A percentile compares a stretch with the other conserved stretches of the same genome.
Evolutionary conservation across 108 stramenopile genomes (phyloP).

Genomic region (Asterionellopsis glacialis): DNA sequence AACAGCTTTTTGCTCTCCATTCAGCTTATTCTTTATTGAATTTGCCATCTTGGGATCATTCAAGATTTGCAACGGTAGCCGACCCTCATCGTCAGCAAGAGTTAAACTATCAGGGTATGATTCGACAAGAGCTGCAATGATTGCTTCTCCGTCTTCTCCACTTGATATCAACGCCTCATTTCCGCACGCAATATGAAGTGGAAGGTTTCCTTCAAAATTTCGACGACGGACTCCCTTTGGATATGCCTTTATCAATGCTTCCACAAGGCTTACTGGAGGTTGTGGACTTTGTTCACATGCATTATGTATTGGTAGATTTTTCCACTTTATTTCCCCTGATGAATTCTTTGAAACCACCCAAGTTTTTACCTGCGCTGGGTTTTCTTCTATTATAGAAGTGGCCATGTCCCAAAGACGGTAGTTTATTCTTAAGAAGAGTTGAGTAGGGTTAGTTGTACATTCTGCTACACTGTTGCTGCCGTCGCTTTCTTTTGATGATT

Average conservation of each 20-base stretch:
- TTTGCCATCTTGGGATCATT: neutral
- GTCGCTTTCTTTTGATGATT: neutral
- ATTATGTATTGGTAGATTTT: constrained; percentile 4
- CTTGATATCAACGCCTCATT: constrained; percentile 1
- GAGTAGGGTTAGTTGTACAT: neutral
- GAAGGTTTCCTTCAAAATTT: constrained; percentile 1
- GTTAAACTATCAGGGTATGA: neutral
- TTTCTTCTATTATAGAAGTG: neutral
- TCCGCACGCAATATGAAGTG: constrained; percentile 4
- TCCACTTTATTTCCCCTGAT: neutral
- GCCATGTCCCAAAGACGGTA: constrained; percentile 11
- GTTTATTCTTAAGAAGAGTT: constrained; percentile 5
- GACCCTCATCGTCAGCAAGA: neutral
- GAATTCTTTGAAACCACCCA: constrained; percentile 3
- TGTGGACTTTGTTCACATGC: neutral
- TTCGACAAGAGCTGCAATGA: neutral
- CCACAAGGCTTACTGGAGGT: constrained; percentile 3
- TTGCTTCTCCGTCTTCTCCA: neutral
- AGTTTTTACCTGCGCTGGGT: neutral
- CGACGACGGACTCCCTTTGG: neutral
- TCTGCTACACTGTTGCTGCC: neutral
- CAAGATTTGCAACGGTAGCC: constrained; percentile 2
- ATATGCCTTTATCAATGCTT: constrained; percentile 5
- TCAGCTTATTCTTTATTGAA: neutral
- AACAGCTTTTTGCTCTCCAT: neutral